A percentile compares a stretch with the other conserved stretches of the same genome.
These are phyloP conservation scores for Vigna angularis DNA, from an alignment of 306 rosid genomes.

Conservation along the genomic window DNA sequence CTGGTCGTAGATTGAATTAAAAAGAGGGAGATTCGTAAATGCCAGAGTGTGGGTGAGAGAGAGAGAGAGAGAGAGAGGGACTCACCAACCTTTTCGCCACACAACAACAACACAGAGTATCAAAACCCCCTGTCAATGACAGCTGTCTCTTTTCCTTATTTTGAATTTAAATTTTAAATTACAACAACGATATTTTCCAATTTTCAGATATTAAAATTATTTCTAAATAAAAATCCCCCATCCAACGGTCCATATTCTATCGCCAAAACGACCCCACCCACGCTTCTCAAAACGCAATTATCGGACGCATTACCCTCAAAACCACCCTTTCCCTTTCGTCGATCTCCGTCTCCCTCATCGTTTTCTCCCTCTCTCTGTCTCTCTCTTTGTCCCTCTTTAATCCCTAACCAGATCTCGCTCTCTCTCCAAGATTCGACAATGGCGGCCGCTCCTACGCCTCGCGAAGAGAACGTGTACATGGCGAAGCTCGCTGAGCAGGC, in stretches of 20 bases:
- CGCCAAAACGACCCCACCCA: constrained; percentile 38
- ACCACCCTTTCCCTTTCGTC: constrained; percentile 47
- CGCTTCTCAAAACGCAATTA: constrained; percentile 65
- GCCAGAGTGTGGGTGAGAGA: background rate
- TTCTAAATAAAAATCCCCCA: background rate
- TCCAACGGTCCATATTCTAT: constrained; percentile 63
- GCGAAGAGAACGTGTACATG: constrained; percentile 96
- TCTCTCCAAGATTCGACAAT: constrained; percentile 52
- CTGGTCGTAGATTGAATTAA: background rate
- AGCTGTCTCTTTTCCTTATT: constrained; percentile 52
- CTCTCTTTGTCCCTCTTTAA: constrained; percentile 36
- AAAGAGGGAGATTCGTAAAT: constrained; percentile 31
- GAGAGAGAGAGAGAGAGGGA: background rate
- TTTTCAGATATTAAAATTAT: constrained; percentile 14
- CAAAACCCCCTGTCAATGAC: constrained; percentile 49
- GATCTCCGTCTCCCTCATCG: constrained; percentile 36
- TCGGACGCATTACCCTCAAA: constrained; percentile 51
- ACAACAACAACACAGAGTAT: constrained; percentile 35
- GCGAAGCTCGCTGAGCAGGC: constrained; percentile 99
- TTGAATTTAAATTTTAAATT: background rate
- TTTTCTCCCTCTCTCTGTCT: background rate
- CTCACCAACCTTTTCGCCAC: constrained; percentile 38
- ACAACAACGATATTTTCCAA: background rate
- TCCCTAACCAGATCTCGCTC: constrained; percentile 42
- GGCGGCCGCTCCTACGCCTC: constrained; percentile 80